Evolutionary conservation across 139 green algal species (phyloP), one percentile per base, ranked within the genome.

Genomic region (Microglena sp.): DNA sequence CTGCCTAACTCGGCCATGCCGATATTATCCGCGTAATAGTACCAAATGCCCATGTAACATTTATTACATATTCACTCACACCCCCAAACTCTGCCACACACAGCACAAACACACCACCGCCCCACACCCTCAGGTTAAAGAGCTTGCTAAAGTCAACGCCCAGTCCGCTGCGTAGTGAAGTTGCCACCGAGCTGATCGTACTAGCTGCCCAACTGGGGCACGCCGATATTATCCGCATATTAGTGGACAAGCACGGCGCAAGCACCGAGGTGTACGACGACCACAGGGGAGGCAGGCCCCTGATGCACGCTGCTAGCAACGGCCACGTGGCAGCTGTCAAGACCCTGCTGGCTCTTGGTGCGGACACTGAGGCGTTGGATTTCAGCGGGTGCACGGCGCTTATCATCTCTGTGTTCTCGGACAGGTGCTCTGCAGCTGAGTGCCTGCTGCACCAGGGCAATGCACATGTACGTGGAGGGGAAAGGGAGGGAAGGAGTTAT

Each of bases 301-400:
- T 84, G 5, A 80, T 81, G 70, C 70, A 79, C 35, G 77, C 77
- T 18, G 73, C 73, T 33, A 81, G 77, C 60, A 79, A 79, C 66
- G 77, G 77, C 29, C 73, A 84, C 55, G 60, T 61, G 1, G 57
- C 40, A n/a, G 66, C 65, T 18, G 71, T 79, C 22, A 69, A 60
- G 53, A 59, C 68, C 11, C 68, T 84, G 43, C 29, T 84, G 0
- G 54, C 69, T 44, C 69, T 24, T 22, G 70, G 66, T 1, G 77
- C 73, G 6, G 67, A 84, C 60, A 22, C 50, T 18, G 77, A 84
- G 33, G 70, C 53, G 18, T 60, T 46, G 11, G 73, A 84, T 57
- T 59, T 67, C 29, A 74, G 71, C 27, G 64, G 70, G 4, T 74
- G 76, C 46, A 81, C 77, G 5, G 70, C 77, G n/a, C 55, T 81